phyloP scores from a whole-genome alignment of 495 filamentous ascomycete genomes.

The Podospora pseudopauciseta region DNA sequence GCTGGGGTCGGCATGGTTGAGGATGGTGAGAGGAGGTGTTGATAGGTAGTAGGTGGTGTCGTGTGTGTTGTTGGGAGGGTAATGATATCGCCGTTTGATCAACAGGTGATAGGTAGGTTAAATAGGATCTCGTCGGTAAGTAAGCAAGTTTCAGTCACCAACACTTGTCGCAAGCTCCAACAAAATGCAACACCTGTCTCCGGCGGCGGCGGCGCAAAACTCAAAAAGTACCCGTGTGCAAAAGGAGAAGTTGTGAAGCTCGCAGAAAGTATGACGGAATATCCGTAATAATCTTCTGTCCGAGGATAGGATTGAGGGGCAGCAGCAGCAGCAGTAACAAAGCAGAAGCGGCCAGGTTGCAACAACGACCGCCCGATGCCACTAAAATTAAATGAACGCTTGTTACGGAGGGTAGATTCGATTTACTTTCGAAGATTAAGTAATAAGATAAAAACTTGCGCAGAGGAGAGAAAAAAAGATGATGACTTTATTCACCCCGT shows the following conservation, averaged over 20 bases:
- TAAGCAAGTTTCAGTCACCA: no score
- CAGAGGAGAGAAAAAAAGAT: no score
- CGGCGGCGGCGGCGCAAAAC: no score
- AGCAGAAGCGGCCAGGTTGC: slow-evolving; percentile 17
- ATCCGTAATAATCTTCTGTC: no score
- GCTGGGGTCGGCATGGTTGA: slow-evolving; percentile 30
- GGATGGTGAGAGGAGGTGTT: slow-evolving; percentile 6
- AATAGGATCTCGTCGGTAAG: no score
- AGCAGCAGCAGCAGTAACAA: not conserved
- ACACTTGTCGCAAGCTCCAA: no score
- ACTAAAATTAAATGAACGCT: not conserved
- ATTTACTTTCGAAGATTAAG: no score
- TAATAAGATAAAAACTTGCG: no score
- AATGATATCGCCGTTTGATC: not conserved
- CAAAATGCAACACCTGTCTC: no score
- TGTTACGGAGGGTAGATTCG: not conserved
- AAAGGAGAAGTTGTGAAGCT: not conserved
- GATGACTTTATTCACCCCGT: no score
- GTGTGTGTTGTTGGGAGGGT: not conserved
- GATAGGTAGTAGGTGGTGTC: not conserved
- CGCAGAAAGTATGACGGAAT: not conserved
- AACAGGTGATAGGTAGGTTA: no score
- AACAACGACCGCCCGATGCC: slow-evolving; percentile 4
- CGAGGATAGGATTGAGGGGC: not conserved
- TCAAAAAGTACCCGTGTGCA: no score